Evolutionary conservation across 2,329 filamentous ascomycete species (phyloP).

Genomic region (Hypoxylon sp.): DNA sequence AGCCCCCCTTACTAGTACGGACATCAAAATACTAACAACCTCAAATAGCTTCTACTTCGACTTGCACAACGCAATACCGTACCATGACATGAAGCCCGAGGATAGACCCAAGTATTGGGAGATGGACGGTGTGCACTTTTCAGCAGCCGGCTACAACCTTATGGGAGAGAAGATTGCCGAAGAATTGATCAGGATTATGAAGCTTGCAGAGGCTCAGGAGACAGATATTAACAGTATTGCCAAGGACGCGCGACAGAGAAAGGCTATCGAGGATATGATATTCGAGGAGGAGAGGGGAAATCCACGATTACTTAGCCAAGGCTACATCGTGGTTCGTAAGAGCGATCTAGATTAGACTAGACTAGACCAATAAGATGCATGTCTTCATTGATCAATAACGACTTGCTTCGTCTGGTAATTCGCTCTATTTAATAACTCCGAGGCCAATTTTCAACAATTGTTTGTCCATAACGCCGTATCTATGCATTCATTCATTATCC

Average conservation of each 20-base stretch:
- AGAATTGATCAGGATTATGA: conserved; percentile 64
- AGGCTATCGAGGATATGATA: conserved; percentile 57
- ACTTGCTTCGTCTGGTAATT: conserved; percentile 11
- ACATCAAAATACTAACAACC: conserved; percentile 10
- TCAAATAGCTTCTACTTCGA: conserved; percentile 68
- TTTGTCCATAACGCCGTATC: conserved; percentile 38
- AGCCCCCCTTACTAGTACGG: no score
- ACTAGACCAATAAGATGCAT: conserved; percentile 39
- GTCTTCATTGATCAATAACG: conserved; percentile 25
- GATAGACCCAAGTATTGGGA: conserved; percentile 70
- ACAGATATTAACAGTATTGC: conserved; percentile 53
- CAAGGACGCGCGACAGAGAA: conserved; percentile 48
- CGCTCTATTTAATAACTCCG: conserved; percentile 14
- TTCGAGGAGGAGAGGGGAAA: conserved; percentile 68
- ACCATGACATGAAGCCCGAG: conserved; percentile 62
- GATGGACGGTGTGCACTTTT: conserved; percentile 71
- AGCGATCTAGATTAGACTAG: conserved; percentile 64
- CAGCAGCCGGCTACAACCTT: conserved; percentile 70
- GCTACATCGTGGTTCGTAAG: conserved; percentile 68
- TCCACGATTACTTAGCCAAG: conserved; percentile 63
- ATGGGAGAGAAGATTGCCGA: conserved; percentile 72
- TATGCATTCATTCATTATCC: conserved; percentile 36
- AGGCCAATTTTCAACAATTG: conserved; percentile 4
- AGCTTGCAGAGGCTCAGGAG: conserved; percentile 52
- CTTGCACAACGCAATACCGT: conserved; percentile 68